A percentile compares a stretch with the other conserved stretches of the same genome.
phyloP scores from a whole-genome alignment of 1,139 yeast species.

The Hyphopichia burtonii region DNA sequence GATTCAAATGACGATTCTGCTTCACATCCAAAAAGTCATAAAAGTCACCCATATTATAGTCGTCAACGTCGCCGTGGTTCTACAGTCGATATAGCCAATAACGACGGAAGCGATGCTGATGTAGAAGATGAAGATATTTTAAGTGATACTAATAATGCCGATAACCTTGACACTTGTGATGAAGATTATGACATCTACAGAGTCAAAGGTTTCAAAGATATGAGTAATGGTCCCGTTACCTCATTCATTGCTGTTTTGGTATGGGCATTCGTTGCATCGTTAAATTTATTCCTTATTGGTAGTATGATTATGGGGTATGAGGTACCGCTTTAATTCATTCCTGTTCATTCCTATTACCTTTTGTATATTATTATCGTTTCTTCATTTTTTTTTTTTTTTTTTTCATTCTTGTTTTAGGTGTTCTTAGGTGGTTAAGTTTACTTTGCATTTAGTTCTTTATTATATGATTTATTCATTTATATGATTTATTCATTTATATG shows the following conservation, averaged over 20 bases:
- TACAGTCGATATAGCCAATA: not conserved
- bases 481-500: not conserved
- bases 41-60: not conserved
- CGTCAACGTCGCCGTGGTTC: not conserved
- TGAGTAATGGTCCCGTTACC: slow-evolving; percentile 52
- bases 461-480: not conserved
- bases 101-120: slow-evolving; percentile 5
- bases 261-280: slow-evolving; percentile 52
- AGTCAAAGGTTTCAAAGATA: slow-evolving; percentile 45
- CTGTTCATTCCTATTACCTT: slow-evolving; percentile 6
- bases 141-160: slow-evolving; percentile 4
- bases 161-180: slow-evolving; percentile 1
- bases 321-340: slow-evolving; percentile 27
- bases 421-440: not conserved
- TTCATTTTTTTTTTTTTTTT: not conserved
- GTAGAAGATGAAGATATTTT: slow-evolving; percentile 8
- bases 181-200: slow-evolving; percentile 13
- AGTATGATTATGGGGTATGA: slow-evolving; percentile 47
- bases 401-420: not conserved
- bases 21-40: not conserved
- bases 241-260: slow-evolving; percentile 44
- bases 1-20: slow-evolving; percentile 2
- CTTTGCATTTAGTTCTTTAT: not conserved
- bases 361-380: not conserved
- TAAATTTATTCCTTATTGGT: slow-evolving; percentile 50